Percentiles rank a stretch among this genome's conserved stretches.
phyloP scores from a whole-genome alignment of 108 stramenopile genomes.

The Pseudonitzschia pungens region DNA sequence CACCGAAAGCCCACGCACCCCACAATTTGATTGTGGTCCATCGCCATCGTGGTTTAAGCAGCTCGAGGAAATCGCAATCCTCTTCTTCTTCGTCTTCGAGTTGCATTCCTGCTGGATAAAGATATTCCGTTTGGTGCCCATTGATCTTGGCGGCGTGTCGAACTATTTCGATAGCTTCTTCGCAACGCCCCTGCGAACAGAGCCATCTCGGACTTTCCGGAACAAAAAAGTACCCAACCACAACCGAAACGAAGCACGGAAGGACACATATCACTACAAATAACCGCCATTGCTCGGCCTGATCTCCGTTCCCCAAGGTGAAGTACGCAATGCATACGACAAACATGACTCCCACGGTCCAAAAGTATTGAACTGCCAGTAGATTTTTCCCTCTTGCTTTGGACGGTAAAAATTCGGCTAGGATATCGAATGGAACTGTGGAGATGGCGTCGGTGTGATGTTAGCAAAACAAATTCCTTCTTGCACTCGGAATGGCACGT shows the following conservation, averaged over 20 bases:
- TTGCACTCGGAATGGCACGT: constrained; percentile 14
- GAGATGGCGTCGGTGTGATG: not conserved
- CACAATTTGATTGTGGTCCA: constrained; percentile 43
- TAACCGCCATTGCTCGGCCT: constrained; percentile 51
- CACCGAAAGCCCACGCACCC: constrained; percentile 66
- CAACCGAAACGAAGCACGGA: constrained; percentile 58
- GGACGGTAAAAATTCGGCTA: constrained; percentile 75
- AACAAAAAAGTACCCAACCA: constrained; percentile 60
- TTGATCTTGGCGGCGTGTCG: constrained; percentile 54
- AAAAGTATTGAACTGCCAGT: constrained; percentile 77
- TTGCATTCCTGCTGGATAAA: constrained; percentile 38
- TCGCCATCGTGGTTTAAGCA: constrained; percentile 44
- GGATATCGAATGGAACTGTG: constrained; percentile 77
- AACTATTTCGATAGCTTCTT: constrained; percentile 64
- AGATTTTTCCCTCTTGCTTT: constrained; percentile 53
- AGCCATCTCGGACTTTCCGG: constrained; percentile 86
- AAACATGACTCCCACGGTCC: constrained; percentile 73
- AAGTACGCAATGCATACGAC: constrained; percentile 65
- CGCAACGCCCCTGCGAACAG: constrained; percentile 50
- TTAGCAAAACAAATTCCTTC: not conserved
- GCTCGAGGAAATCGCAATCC: constrained; percentile 37
- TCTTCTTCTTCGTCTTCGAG: constrained; percentile 46
- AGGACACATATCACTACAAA: constrained; percentile 65
- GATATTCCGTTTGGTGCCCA: constrained; percentile 35
- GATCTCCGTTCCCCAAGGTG: constrained; percentile 36